Evolutionary conservation across 2,329 filamentous ascomycete genomes (phyloP), one percentile per base, ranked within the genome.

Genomic region (Aspergillus melleus): DNA sequence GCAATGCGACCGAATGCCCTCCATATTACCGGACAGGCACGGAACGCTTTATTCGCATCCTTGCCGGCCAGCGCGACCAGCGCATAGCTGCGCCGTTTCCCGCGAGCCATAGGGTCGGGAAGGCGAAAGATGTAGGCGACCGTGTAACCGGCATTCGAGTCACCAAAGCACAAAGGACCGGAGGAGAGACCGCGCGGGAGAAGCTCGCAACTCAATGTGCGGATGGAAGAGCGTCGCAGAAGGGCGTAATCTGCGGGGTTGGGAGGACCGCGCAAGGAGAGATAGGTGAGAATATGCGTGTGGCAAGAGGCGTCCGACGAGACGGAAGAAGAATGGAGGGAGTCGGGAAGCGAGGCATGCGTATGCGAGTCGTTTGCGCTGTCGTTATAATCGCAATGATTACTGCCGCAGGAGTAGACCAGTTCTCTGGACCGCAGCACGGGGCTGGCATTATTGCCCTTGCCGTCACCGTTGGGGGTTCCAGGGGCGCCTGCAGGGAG

Each of bases 61-160:
- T 81, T 82, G 2, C 83, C 83, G 5, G 82, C 83, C 55, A 86
- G 77, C 12, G 83, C 84, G 54, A 86, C 78, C 29, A 86, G 76
- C 2, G 84, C 84, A 71, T 86, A 86, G 42, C 80, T 83, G 57
- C 84, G 80, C 60, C 81, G 78, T 60, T 82, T 80, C 39, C 84
- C 84, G 57, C 84, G 81, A 10, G 84, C 83, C 70, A 84, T 80
- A 16, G 83, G 83, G 66, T 86, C 84, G 14, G 82, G 81, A 19
- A 86, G 77, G 49, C 83, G 83, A 70, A 86, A 86, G 46, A 85
- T 79, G 68, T 85, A 86, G 47, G 84, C 83, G 55, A 86, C 83
- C 19, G 84, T 86, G 72, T 86, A 85, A 55, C 84, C 84, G 6
- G 81, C 78, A 20, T 77, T 77, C 0, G 81, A 76, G 62, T 86